Conservation (phyloP, 345 rosid genomes). For the Populus alba region DNA sequence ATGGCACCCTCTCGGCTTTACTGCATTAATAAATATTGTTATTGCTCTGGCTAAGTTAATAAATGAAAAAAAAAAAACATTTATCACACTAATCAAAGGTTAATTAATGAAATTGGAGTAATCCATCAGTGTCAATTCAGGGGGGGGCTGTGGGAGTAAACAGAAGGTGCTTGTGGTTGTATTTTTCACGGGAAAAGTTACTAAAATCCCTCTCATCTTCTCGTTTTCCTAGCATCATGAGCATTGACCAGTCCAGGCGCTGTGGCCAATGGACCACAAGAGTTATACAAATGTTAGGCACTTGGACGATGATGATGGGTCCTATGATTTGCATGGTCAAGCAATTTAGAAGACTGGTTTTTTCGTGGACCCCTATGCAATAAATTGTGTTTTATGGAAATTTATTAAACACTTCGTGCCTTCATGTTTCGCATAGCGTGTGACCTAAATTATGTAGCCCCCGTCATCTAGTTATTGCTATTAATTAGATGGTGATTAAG, state of each 20-base stretch:
- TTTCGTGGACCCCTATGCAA: constrained; percentile 17
- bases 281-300: not conserved
- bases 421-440: not conserved
- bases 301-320: constrained; percentile 6
- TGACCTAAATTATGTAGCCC: constrained; percentile 14
- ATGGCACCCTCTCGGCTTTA: no score
- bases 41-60: no score
- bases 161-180: constrained; percentile 11
- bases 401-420: not conserved
- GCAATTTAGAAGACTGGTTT: not conserved
- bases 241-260: not conserved
- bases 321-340: constrained; percentile 8
- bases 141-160: not conserved
- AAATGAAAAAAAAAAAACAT: no score
- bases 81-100: not conserved
- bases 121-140: not conserved
- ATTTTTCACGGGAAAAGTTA: constrained; percentile 19
- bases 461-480: constrained; percentile 6
- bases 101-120: not conserved
- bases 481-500: constrained; percentile 1
- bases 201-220: not conserved
- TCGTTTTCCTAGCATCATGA: constrained; percentile 7
- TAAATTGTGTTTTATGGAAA: not conserved
- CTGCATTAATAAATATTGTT: no score
- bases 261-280: not conserved